Conservation (phyloP, 495 filamentous ascomycete genomes). For the Amniculicola lignicola region DNA sequence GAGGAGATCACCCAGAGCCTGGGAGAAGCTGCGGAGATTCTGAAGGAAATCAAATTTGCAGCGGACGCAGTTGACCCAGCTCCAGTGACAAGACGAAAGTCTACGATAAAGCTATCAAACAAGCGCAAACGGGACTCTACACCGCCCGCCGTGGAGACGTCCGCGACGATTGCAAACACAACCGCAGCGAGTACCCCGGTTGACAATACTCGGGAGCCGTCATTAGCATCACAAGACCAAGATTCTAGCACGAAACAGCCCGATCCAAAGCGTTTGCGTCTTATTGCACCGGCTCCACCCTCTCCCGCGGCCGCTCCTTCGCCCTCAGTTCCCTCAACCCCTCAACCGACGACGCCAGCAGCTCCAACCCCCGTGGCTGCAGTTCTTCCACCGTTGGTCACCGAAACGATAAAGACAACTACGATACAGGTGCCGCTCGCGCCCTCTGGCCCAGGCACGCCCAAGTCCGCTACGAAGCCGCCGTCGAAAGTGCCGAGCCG, state of each 20-base stretch:
- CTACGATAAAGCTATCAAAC: conserved; percentile 20
- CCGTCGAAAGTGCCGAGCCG: conserved; percentile 19
- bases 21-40: conserved; percentile 38
- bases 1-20: conserved; percentile 62
- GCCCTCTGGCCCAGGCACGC: conserved; percentile 34
- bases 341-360: conserved; percentile 1
- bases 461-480: conserved; percentile 8
- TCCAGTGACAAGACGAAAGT: conserved; percentile 3
- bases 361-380: conserved; percentile 7
- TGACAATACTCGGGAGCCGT: conserved; percentile 14
- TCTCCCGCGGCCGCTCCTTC: neutral
- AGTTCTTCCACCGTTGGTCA: conserved; percentile 34
- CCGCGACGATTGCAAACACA: no score
- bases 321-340: neutral
- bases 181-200: neutral
- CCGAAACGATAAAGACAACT: conserved; percentile 28
- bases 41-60: conserved; percentile 28
- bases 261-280: conserved; percentile 21
- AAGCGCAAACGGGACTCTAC: conserved; percentile 40
- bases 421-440: conserved; percentile 38
- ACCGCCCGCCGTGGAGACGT: no score
- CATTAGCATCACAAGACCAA: conserved; percentile 26
- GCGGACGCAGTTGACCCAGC: conserved; percentile 17
- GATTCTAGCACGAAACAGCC: conserved; percentile 26
- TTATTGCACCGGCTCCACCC: conserved; percentile 9